Evolutionary conservation across 2,329 filamentous ascomycete genomes (phyloP).

Genomic region (Colletotrichum ledebouriae): DNA sequence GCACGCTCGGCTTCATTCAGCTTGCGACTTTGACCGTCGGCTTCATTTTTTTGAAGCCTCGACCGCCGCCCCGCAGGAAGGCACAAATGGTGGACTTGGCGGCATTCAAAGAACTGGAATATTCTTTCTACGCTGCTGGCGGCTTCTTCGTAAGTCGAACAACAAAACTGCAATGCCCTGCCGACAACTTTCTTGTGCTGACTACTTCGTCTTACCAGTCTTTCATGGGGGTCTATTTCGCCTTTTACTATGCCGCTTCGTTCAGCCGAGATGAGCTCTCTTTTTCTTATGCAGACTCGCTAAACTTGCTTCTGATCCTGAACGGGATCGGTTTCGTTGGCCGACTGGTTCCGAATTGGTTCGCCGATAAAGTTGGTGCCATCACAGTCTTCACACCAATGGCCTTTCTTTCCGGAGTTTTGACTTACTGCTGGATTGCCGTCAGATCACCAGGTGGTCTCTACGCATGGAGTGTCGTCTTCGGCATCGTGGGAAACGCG

Average conservation of each 20-base stretch:
- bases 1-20: conserved; percentile 62
- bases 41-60: conserved; percentile 55
- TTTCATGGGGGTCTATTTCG: conserved; percentile 68
- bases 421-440: conserved; percentile 70
- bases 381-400: conserved; percentile 72
- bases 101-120: conserved; percentile 56
- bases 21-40: conserved; percentile 55
- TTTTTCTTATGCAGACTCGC: conserved; percentile 62
- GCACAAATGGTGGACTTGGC: conserved; percentile 58
- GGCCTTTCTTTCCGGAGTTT: conserved; percentile 55
- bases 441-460: conserved; percentile 64
- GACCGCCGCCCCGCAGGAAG: conserved; percentile 55
- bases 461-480: conserved; percentile 73
- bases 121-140: conserved; percentile 30
- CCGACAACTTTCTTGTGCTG: not conserved
- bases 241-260: conserved; percentile 70
- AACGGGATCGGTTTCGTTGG: conserved; percentile 73
- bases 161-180: not conserved
- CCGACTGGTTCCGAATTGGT: conserved; percentile 68
- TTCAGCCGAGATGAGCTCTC: conserved; percentile 60
- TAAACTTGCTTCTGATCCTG: conserved; percentile 74
- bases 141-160: conserved; percentile 34
- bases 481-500: conserved; percentile 73
- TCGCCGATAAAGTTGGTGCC: conserved; percentile 70
- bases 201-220: conserved; percentile 48